phyloP scores from a whole-genome alignment of 1,284 basidiomycete species.

The Ustilago loliicola region DNA sequence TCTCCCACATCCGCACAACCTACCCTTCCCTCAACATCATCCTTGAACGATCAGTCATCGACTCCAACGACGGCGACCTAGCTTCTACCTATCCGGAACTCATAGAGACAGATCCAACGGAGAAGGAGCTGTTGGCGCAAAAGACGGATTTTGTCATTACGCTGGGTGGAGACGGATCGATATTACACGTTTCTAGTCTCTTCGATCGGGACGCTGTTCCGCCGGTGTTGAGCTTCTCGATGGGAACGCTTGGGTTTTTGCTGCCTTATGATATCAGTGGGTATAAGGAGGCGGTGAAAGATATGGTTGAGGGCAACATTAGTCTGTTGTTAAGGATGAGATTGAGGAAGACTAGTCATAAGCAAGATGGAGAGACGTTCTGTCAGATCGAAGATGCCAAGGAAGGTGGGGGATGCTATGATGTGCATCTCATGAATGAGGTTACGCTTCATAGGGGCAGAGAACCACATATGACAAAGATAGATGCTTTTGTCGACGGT shows the following conservation, averaged over 20 bases:
- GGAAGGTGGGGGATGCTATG: slow-evolving; percentile 69
- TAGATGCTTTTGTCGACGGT: slow-evolving; percentile 94
- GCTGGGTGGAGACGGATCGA: slow-evolving; percentile 93
- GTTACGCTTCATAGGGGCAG: slow-evolving; percentile 91
- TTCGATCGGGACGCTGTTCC: slow-evolving; percentile 90
- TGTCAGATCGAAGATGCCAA: slow-evolving; percentile 36
- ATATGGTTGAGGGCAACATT: slow-evolving; percentile 57
- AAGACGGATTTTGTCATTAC: slow-evolving; percentile 84
- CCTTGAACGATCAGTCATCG: slow-evolving; percentile 76
- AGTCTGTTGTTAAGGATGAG: slow-evolving; percentile 64
- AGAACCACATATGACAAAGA: slow-evolving; percentile 90
- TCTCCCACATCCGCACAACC: slow-evolving; percentile 64
- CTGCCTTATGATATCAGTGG: slow-evolving; percentile 78
- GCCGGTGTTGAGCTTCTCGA: slow-evolving; percentile 93
- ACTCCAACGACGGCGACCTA: slow-evolving; percentile 76
- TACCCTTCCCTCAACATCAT: slow-evolving; percentile 82
- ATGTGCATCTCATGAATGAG: slow-evolving; percentile 98
- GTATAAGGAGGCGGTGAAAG: slow-evolving; percentile 55
- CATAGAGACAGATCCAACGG: slow-evolving; percentile 19
- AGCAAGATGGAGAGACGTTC: slow-evolving; percentile 43
- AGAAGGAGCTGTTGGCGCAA: slow-evolving; percentile 41
- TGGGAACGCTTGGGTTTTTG: slow-evolving; percentile 94
- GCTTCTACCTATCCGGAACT: slow-evolving; percentile 38
- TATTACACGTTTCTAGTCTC: slow-evolving; percentile 91
- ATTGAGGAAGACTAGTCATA: slow-evolving; percentile 53